Base-by-base conservation (phyloP, 805 yeast species). In the Maudiozyma turicensis region DNA sequence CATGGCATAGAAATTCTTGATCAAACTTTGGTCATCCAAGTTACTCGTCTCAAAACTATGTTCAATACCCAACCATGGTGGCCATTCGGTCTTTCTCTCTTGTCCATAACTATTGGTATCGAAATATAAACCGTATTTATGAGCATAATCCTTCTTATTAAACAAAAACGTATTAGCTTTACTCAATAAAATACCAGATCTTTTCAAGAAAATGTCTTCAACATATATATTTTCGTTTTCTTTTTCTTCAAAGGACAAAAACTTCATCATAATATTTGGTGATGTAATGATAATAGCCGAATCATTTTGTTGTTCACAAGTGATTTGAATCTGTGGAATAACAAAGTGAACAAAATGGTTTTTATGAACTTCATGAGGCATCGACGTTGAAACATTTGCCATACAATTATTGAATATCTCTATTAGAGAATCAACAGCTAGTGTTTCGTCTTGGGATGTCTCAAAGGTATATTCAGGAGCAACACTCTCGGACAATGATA, bases 41-140 rank as follows among this genome's bases (percentile, higher is more conserved):
- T 73, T 58, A 0, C 74, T 71, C 15, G 77, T 71, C 46, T 81
- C 80, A 52, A 78, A 75, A 53, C 86, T 79, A 26, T 82, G 70
- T 58, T 87, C 95, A 44, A 78, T 62, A 1, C 90, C 88, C 34
- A 89, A 64, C 88, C 95, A 90, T 0, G 96, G 95, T 2, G 96
- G 96, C 97, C 96, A 90, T 15, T 69, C 69, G 3, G 66, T 49
- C 5, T 53, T 54, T 7, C 53, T 50, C 6, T 58, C 64, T 2
- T 85, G 76, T 0, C 95, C 93, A 65, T 87, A 89, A 2, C 76
- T 68, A 10, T 67, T 65, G 10, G 69, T 65, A 41, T 76, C 74
- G 55, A 76, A 73, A 33, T 73, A 70, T 8, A 73, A 57, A 46
- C 72, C 72, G 5, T 73, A 70, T 26, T 72, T 63, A 30, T 65